A percentile compares a stretch with the other conserved stretches of the same genome.
Conservation (phyloP, 331 rosid genomes). For the Stylosanthes scabra region DNA sequence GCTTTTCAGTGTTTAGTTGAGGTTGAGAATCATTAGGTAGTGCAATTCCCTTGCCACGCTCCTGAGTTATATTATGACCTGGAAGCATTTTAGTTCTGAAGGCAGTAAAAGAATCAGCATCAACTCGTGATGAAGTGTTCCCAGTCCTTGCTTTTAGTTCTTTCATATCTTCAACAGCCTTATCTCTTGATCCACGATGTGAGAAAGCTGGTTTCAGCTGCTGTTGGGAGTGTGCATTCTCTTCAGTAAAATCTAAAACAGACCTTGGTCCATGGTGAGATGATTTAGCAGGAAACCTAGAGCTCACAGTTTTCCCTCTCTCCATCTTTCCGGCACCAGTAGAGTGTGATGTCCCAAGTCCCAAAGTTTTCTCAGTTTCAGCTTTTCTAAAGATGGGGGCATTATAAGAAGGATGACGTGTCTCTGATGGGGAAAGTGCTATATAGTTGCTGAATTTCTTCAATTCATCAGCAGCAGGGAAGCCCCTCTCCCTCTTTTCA, state of each 20-base stretch:
- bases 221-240: slow-evolving; percentile 48
- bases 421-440: slow-evolving; percentile 45
- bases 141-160: slow-evolving; percentile 16
- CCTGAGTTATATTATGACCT: slow-evolving; percentile 45
- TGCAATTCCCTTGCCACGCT: slow-evolving; percentile 54
- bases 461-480: slow-evolving; percentile 49
- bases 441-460: slow-evolving; percentile 41
- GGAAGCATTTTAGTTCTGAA: slow-evolving; percentile 46
- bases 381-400: slow-evolving; percentile 61
- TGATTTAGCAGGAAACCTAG: slow-evolving; percentile 50
- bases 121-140: slow-evolving; percentile 39
- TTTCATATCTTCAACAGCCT: slow-evolving; percentile 40
- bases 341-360: slow-evolving; percentile 41
- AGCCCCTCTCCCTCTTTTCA: slow-evolving; percentile 51
- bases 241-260: slow-evolving; percentile 57
- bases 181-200: slow-evolving; percentile 40
- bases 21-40: slow-evolving; percentile 47
- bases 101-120: slow-evolving; percentile 47
- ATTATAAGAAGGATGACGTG: slow-evolving; percentile 50
- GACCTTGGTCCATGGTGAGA: slow-evolving; percentile 44
- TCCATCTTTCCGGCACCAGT: slow-evolving; percentile 52
- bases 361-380: slow-evolving; percentile 42
- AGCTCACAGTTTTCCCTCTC: slow-evolving; percentile 57
- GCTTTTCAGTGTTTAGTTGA: slow-evolving; percentile 48
- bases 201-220: slow-evolving; percentile 35